A percentile compares a stretch with the other conserved stretches of the same genome.
These are phyloP conservation scores for Allium fistulosum DNA, from an alignment of 106 monocot genomes.

Conservation along the genomic window DNA sequence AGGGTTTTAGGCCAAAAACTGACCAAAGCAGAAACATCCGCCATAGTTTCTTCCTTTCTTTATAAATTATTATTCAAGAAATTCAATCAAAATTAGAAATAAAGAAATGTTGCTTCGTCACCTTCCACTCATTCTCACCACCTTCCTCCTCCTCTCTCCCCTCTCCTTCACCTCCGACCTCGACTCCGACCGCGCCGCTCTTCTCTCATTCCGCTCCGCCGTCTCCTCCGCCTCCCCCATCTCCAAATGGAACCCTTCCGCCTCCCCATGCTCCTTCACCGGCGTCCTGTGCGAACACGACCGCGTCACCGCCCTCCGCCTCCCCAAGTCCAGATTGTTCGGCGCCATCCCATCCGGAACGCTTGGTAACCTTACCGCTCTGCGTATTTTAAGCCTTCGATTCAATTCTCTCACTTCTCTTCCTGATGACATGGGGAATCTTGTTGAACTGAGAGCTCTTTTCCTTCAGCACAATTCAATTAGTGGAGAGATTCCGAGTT, in stretches of 20 bases:
- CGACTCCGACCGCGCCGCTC: slow-evolving; percentile 34
- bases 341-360: slow-evolving; percentile 53
- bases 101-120: not conserved
- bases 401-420: slow-evolving; percentile 54
- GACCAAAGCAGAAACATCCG: too few species aligned
- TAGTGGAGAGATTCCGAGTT: slow-evolving; percentile 45
- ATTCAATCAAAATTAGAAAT: too few species aligned
- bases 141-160: slow-evolving; percentile 1
- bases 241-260: slow-evolving; percentile 9
- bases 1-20: too few species aligned
- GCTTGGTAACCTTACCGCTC: slow-evolving; percentile 55
- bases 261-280: slow-evolving; percentile 52
- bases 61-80: too few species aligned
- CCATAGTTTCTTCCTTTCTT: too few species aligned
- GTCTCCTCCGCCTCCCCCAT: slow-evolving; percentile 31
- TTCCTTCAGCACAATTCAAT: slow-evolving; percentile 60
- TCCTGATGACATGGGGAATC: slow-evolving; percentile 44
- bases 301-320: slow-evolving; percentile 53
- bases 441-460: slow-evolving; percentile 39
- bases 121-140: slow-evolving; percentile 3
- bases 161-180: slow-evolving; percentile 23
- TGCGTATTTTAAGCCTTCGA: slow-evolving; percentile 65
- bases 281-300: slow-evolving; percentile 29
- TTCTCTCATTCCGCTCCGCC: slow-evolving; percentile 38
- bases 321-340: slow-evolving; percentile 55